Evolutionary conservation across 2,329 filamentous ascomycete species (phyloP).

Genomic region (Hymenoscyphus infarciens): DNA sequence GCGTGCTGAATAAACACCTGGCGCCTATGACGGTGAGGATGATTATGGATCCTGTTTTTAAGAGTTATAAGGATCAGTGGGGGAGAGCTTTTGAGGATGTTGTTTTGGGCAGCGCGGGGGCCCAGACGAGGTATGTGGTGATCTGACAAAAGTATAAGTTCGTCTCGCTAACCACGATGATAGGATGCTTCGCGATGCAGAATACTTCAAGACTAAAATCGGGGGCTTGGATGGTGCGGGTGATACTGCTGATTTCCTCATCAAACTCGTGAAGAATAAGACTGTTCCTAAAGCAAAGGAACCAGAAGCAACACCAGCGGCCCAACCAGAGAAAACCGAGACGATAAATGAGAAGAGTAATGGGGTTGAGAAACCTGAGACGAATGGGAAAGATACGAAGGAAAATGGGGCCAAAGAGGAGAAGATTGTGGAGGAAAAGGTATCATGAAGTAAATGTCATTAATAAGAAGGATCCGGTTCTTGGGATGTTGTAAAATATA

Average conservation of each 20-base stretch:
- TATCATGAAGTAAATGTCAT: conserved; percentile 1
- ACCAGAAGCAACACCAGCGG: background rate
- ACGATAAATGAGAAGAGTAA: conserved; percentile 8
- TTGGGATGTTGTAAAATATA: background rate
- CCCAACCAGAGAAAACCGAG: background rate
- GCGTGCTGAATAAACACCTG: conserved; percentile 65
- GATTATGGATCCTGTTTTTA: conserved; percentile 69
- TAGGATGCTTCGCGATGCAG: conserved; percentile 61
- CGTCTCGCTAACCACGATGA: conserved; percentile 11
- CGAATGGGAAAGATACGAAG: conserved; percentile 5
- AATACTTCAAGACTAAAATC: conserved; percentile 59
- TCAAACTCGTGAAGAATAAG: conserved; percentile 61
- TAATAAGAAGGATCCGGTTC: background rate
- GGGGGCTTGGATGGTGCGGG: conserved; percentile 63
- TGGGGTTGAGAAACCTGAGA: background rate
- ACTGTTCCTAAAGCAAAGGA: conserved; percentile 16
- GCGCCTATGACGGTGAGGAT: conserved; percentile 59
- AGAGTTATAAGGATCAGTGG: conserved; percentile 63
- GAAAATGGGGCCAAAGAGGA: background rate
- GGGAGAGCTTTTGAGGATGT: conserved; percentile 60
- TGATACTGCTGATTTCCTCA: conserved; percentile 67
- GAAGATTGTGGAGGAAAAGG: background rate
- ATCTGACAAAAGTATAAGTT: background rate
- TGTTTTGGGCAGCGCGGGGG: conserved; percentile 53
- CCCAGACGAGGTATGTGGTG: conserved; percentile 56